Base-by-base conservation (phyloP, 345 rosid species). In the Citrus sp. region DNA sequence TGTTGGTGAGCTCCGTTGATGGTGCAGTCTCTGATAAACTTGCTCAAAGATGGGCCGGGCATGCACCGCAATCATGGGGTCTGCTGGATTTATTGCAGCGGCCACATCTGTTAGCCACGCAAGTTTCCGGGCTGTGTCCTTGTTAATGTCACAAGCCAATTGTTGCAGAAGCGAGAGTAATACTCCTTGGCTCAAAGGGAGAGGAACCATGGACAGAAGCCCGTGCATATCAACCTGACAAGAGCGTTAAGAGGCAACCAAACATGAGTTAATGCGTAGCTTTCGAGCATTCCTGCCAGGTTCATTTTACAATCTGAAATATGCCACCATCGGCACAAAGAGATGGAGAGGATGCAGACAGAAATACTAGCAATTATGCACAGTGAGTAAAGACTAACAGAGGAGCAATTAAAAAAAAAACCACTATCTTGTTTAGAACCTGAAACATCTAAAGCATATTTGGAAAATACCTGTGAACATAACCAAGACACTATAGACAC, bases 181-280 rank as follows among this genome's bases (percentile, higher is more conserved):
- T 22, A 94, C 97, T 49, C 99, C 94, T 87, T 91, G 99, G 91
- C 95, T 92, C 79, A 96, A 76, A 1, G 97, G 97, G 27, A 85
- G 83, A 12, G 97, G 97, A 58, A 73, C 79, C 81, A 84, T 80
- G 3, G 87, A 76, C 70, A 96, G 63, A 10, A 96, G 82, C 54
- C 88, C 82, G 7, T 64, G 90, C 60, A 90, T 80, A 87, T 91
- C 97, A 73, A 91, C 97, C 99, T 96, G 86, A 18, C 38, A 65
- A 25, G 67, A 35, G 28, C 21, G 42, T 0, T 16, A 58, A 10
- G 19, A 46, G 37, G 55, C 55, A 77, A 13, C 16, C 74, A 51
- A 58, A 67, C 78, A 76, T 22, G 6, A 21, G 14, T 58, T 56
- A 40, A 28, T 22, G 7, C 56, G 12, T 14, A 77, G 21, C 51